Base-by-base conservation (phyloP, 108 stramenopile species). In the Schizochytrium sp. region DNA sequence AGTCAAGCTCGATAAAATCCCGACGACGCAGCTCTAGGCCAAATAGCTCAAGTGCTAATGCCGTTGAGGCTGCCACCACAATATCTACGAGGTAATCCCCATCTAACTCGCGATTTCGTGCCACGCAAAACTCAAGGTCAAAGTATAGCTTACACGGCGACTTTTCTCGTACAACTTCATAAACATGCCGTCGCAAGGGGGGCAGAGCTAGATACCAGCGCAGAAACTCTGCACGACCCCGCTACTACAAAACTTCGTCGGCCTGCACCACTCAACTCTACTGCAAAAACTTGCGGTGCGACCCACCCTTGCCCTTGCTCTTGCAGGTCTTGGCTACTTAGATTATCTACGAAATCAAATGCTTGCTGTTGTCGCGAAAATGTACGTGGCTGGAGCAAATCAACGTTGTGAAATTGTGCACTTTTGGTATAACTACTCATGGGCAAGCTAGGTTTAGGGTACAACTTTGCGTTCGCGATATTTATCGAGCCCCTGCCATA, bases 121-220 rank as follows among this genome's bases (percentile, higher is more conserved):
- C 61, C 17, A 64, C 44, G 3, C 56, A 15, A 90, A 94, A 94
- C 72, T 94, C 94, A 58, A 94, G 55, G 87, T 94, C 94, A 56
- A 94, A 93, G 89, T 94, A 94, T 45, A 93, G 90, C 42, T 93
- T 91, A 90, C 94, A 94, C 4, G 94, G 93, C 12, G 41, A 53
- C 17, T 60, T 93, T 44, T 94, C 93, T 12, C 94, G 87, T 17
- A 94, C 93, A 46, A 94, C 90, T 59, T 94, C 94, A 87, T 94
- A 94, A 4, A 93, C 88, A 44, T 94, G 94, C 4, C 90, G 92
- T 12, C 90, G 7, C 12, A 17, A 46, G 49, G 88, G 88, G 45
- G n/a, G 4, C 87, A 49, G 8, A 19, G 4, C 41, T 4, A 69
- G 88, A 83, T 83, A 83, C 47, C 76, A 55, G 50, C 55, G 15